Evolutionary conservation across 2,329 filamentous ascomycete species (phyloP), one percentile per base, ranked within the genome.

Genomic region (Colletotrichum paranaense): DNA sequence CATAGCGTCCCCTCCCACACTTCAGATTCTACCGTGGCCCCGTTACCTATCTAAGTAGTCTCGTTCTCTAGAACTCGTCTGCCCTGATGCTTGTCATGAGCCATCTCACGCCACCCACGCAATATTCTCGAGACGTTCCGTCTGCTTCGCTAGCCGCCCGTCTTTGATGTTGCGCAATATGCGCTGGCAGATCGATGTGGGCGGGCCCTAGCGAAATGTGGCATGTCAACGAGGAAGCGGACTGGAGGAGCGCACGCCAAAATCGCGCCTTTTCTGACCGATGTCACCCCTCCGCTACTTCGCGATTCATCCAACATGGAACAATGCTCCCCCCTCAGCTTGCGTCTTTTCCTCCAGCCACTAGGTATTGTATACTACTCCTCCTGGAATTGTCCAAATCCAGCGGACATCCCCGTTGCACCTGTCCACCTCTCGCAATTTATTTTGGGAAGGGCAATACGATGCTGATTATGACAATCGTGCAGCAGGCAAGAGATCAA

Each of bases 61-160:
- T 35, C 52, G n/a, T 35, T 26, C 38, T 46, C 26, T n/a, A n/a
- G 55, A 57, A 30, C 9, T 49, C 63, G 24, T 66, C 49, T 32
- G 28, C 52, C 53, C 66, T 56, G 42, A 60, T 73, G 66, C 55
- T 35, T 65, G 60, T 11, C 56, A 52, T 56, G 65, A 74, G 53
- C 69, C 70, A 67, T 62, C n/a, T 42, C 49, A 56, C 69, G 65
- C 69, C 65, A 62, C 64, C 16, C 59, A 70, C 66, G 62, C 52
- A 66, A 63, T 66, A 30, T 38, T 14, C 42, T 24, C 65, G 32
- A 32, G 49, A 62, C 49, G 58, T n/a, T 58, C 16, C 66, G 30
- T 14, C 49, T 56, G 62, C 62, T 28, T 46, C 24, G n/a, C 24
- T 55, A 55, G 24, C 30, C 49, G 63, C 63, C 35, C 19, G 26